These are phyloP conservation scores for Basidiobolus meristosporus DNA, from an alignment of 371 early-diverging fungal species.

Conservation along the genomic window DNA sequence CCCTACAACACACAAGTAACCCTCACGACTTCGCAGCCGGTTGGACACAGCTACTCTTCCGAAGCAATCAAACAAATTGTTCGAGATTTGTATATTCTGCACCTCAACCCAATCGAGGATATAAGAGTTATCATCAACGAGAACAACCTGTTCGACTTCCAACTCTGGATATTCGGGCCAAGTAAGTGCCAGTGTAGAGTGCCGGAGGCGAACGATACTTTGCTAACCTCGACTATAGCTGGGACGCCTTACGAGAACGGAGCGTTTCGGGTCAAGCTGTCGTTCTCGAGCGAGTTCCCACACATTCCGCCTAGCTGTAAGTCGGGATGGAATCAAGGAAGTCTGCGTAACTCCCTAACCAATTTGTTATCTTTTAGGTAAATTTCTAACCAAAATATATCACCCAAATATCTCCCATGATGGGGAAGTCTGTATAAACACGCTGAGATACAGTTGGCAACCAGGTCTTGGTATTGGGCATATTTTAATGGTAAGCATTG, in stretches of 20 bases:
- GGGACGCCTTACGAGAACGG: conserved; percentile 66
- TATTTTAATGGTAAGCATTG: too few species aligned
- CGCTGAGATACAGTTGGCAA: too few species aligned
- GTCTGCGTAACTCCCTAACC: too few species aligned
- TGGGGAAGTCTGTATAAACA: too few species aligned
- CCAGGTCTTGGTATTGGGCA: too few species aligned
- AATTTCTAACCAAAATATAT: too few species aligned
- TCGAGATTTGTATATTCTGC: conserved; percentile 36
- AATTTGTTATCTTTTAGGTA: too few species aligned
- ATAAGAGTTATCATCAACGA: conserved; percentile 48
- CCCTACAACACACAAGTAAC: too few species aligned
- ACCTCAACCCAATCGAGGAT: conserved; percentile 49
- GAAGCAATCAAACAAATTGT: conserved; percentile 20
- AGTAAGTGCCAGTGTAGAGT: conserved; percentile 16
- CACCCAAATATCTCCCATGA: too few species aligned
- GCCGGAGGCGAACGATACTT: neutral
- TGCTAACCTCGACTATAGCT: conserved; percentile 6
- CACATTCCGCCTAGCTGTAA: conserved; percentile 46
- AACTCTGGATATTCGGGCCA: conserved; percentile 70
- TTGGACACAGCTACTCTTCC: too few species aligned
- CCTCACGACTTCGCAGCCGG: too few species aligned
- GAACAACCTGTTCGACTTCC: conserved; percentile 48
- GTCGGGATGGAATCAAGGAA: neutral
- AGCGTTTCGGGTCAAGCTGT: conserved; percentile 36
- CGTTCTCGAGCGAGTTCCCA: conserved; percentile 41